phyloP scores from a whole-genome alignment of 257 asterid genomes.

The Verbena officinalis region DNA sequence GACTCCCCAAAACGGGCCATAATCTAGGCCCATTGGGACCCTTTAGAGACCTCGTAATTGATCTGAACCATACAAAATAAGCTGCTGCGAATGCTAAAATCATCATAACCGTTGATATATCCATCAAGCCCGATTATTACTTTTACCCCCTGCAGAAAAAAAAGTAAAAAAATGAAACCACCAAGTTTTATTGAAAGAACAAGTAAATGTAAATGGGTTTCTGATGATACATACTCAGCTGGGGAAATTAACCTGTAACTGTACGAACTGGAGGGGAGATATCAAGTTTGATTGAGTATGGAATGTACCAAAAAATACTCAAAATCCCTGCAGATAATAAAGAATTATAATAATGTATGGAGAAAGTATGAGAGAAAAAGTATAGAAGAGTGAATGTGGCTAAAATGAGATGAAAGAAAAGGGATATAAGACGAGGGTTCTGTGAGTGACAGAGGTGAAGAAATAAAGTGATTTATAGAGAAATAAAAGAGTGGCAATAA shows the following conservation, averaged over 20 bases:
- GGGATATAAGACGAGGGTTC: slow-evolving; percentile 20
- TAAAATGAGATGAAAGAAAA: not conserved
- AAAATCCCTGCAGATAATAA: slow-evolving; percentile 11
- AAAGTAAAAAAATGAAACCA: not conserved
- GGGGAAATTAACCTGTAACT: slow-evolving; percentile 2
- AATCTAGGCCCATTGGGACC: slow-evolving; percentile 45
- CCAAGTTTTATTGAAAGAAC: not conserved
- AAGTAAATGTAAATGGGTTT: too few species aligned
- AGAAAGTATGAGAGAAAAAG: not conserved
- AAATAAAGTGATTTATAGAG: slow-evolving; percentile 47
- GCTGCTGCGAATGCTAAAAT: slow-evolving; percentile 35
- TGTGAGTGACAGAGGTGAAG: slow-evolving; percentile 43
- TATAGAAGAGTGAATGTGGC: not conserved
- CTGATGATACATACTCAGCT: too few species aligned
- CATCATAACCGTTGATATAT: slow-evolving; percentile 41
- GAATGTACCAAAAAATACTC: slow-evolving; percentile 15
- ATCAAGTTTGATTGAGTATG: not conserved
- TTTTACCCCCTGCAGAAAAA: not conserved
- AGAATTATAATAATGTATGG: not conserved
- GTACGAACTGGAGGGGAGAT: slow-evolving; percentile 3
- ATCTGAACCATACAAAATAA: slow-evolving; percentile 44
- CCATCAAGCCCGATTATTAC: slow-evolving; percentile 36
- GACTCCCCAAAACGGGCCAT: slow-evolving; percentile 60
- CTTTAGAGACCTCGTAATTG: slow-evolving; percentile 17
- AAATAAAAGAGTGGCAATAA: slow-evolving; percentile 44